phyloP scores from a whole-genome alignment of 192 early-diverging fungal species.

The Podochytrium sp. region DNA sequence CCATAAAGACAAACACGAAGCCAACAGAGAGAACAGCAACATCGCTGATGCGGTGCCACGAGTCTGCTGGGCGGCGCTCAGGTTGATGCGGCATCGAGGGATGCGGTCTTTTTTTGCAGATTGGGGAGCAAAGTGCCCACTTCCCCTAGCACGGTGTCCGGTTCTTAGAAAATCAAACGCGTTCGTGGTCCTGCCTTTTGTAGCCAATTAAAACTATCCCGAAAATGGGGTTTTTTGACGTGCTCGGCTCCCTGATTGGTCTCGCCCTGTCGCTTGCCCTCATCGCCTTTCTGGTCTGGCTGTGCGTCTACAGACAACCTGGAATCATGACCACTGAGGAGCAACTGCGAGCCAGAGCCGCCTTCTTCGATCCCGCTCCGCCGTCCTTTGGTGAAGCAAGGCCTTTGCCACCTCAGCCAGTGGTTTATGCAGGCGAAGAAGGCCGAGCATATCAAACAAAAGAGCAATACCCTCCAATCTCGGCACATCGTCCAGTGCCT shows the following conservation, averaged over 20 bases:
- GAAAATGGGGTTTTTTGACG: not conserved
- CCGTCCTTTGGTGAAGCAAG: not conserved
- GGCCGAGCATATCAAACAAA: no score
- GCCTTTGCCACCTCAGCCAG: not conserved
- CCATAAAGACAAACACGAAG: slow-evolving; percentile 29
- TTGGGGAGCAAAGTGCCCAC: not conserved
- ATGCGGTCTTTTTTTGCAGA: no score
- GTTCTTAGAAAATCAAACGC: not conserved
- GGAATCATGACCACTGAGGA: slow-evolving; percentile 2
- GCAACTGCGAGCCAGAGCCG: not conserved
- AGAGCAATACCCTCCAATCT: no score
- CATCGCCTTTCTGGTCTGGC: not conserved
- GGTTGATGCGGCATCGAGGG: no score
- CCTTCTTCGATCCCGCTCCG: no score
- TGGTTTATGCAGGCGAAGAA: no score
- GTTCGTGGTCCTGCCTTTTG: not conserved
- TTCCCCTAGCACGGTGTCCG: not conserved
- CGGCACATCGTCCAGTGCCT: no score
- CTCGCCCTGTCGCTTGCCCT: not conserved
- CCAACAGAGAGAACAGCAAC: slow-evolving; percentile 15
- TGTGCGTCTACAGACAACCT: slow-evolving; percentile 1
- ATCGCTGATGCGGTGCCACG: slow-evolving; percentile 24
- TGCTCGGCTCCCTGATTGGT: not conserved
- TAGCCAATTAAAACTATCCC: not conserved
- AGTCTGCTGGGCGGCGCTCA: no score